Evolutionary conservation across 2,329 filamentous ascomycete species (phyloP), one percentile per base, ranked within the genome.

Genomic region (Colletotrichum liaoningense): DNA sequence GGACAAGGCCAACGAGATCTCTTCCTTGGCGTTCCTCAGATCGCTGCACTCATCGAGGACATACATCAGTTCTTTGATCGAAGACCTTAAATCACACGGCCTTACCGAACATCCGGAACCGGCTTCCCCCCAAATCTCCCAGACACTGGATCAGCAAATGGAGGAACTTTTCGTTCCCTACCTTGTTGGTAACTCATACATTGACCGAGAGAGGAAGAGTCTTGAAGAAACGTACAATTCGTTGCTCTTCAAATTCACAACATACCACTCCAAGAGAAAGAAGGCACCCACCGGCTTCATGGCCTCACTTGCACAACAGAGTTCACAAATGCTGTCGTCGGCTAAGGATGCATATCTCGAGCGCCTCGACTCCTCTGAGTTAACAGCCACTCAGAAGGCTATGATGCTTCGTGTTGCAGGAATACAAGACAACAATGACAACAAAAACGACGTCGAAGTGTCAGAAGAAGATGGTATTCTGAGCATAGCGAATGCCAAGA

Each of bases 51-150:
- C 96, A 8, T 97, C 97, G 1, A 91, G 95, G 77, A 94, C 92
- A 76, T 98, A 97, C 79, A 97, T 99, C 77, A 93, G 94, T 75
- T 87, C 92, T 6, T 84, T 99, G 28, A 93, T 98, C 8, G 97
- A 99, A 79, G 97, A 98, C 76, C 85, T 99, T 66, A 99, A 99
- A 82, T 88, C 93, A 0, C 97, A 99, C 79, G 97, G 97, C 5
- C 85, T 99, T 77, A 98, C 96, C 5, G 97, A 99, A 80, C 94
- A 98, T 78, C 97, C 97, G 0, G 97, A 98, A 78, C 92, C 95
- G 0, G 95, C 94, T 67, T 97, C 95, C 2, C 93, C 94, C 0
- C 93, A 96, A 78, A 97, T 95, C 35, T 91, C 95, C 1, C 91
- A 87, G 87, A 97, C 88, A 81, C 83, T 93, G 42, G 92, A 93